phyloP scores from a whole-genome alignment of 78 protist genomes.

The Mastigamoeba balamuthi region DNA sequence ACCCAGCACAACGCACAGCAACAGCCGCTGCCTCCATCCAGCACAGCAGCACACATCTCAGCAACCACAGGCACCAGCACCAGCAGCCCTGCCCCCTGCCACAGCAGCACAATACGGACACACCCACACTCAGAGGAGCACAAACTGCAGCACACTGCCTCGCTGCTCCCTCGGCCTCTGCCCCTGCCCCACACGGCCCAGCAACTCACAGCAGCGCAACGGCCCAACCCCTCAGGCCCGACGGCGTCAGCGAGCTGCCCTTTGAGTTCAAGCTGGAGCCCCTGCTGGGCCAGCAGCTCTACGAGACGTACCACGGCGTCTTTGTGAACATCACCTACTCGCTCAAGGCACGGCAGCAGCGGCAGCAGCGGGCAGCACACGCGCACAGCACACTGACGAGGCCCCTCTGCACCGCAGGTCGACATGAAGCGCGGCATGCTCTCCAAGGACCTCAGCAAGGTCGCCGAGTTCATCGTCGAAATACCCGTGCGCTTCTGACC shows the following conservation, averaged over 20 bases:
- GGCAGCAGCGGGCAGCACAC: too few species aligned
- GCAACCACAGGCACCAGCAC: too few species aligned
- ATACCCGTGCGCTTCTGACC: slow-evolving; percentile 14
- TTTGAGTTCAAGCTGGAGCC: slow-evolving; percentile 69
- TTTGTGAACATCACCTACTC: slow-evolving; percentile 59
- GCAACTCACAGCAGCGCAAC: not conserved
- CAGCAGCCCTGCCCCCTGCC: too few species aligned
- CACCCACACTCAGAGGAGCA: too few species aligned
- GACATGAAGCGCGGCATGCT: slow-evolving; percentile 59
- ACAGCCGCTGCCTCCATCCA: too few species aligned
- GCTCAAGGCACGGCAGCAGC: slow-evolving; percentile 1
- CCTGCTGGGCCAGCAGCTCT: slow-evolving; percentile 26
- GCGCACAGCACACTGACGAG: not conserved
- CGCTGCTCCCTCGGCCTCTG: not conserved
- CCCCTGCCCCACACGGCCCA: not conserved
- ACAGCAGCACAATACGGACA: too few species aligned
- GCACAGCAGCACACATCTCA: too few species aligned
- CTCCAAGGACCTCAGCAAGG: slow-evolving; percentile 39
- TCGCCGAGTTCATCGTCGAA: slow-evolving; percentile 54
- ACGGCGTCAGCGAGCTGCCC: slow-evolving; percentile 74
- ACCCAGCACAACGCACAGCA: too few species aligned
- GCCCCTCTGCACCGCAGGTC: not conserved
- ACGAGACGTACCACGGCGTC: slow-evolving; percentile 89
- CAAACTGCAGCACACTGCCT: not conserved
- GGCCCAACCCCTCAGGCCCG: not conserved